Evolutionary conservation across 192 early-diverging fungal species (phyloP).

Genomic region (Mortierella alpina): DNA sequence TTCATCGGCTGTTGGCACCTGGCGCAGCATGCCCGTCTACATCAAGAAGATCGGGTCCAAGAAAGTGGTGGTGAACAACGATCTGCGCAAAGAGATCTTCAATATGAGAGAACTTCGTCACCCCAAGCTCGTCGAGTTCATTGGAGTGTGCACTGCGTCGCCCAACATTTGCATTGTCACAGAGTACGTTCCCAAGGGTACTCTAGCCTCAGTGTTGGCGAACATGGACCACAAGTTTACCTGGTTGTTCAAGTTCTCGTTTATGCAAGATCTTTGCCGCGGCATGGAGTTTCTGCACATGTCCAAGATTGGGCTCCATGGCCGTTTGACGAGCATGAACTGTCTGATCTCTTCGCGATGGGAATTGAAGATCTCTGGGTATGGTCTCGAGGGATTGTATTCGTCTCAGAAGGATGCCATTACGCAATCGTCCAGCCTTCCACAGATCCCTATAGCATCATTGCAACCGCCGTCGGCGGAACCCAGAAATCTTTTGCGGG

Average conservation of each 20-base stretch:
- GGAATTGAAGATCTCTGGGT: constrained; percentile 60
- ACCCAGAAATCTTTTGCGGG: too few relatives aligned
- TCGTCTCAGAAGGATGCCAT: constrained; percentile 20
- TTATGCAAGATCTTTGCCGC: constrained; percentile 57
- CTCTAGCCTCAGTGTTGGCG: constrained; percentile 48
- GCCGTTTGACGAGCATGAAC: constrained; percentile 52
- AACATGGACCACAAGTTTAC: constrained; percentile 56
- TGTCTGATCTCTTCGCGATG: constrained; percentile 56
- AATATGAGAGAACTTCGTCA: constrained; percentile 55
- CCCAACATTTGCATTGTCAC: constrained; percentile 56
- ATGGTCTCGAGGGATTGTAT: constrained; percentile 53
- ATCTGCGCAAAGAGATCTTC: constrained; percentile 47
- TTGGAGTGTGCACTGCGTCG: constrained; percentile 46
- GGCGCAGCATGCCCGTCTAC: constrained; percentile 52
- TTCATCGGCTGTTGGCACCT: constrained; percentile 35
- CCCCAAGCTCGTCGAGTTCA: constrained; percentile 56
- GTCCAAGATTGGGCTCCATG: constrained; percentile 56
- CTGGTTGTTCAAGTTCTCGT: constrained; percentile 60
- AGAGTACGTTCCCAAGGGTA: constrained; percentile 57
- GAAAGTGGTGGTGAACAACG: constrained; percentile 30
- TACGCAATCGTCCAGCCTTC: neutral
- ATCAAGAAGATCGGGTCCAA: constrained; percentile 51
- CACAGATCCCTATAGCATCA: neutral
- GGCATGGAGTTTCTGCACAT: constrained; percentile 62
- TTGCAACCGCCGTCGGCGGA: neutral